Base-by-base conservation (phyloP, 202 grass and related monocot species). In the Musa balbisiana region DNA sequence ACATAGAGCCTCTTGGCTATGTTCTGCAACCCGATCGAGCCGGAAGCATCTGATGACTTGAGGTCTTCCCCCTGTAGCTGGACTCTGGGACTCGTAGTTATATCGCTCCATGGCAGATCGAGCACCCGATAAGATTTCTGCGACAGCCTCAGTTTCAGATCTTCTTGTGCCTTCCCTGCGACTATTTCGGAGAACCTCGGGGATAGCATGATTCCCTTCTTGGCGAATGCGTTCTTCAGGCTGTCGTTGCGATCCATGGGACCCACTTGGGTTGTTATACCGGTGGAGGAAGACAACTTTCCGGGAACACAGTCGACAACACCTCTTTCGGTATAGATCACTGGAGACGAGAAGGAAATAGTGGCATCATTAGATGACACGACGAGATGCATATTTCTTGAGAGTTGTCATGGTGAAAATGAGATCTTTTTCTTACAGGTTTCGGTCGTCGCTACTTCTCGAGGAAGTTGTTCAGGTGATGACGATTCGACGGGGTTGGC, bases 151-250 rank as follows among this genome's bases (percentile, higher is more conserved):
- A 71, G 81, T 74, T 93, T 91, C 62, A 98, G 82, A 62, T 93
- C 94, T 78, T 92, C 84, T 16, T 91, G 76, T 16, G 84, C 93
- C 80, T 79, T 89, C 27, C 86, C 85, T 68, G 85, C 86, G 64
- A 98, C 87, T 49, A 97, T 89, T 85, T 97, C 90, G 2, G 90
- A 91, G 67, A 82, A 87, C n/a, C 86, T 82, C 72, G 94, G 94
- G 43, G 94, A 98, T 55, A 84, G 80, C 70, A 98, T 64, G 10
- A 84, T 79, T 27, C 67, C 81, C 76, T 84, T 92, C 51, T 73
- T 51, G 20, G 79, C 50, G 13, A 91, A 77, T 49, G 69, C 80
- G 63, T 77, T 84, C 69, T 86, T 93, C 14, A 86, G 77, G 27
- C 79, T 89, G 50, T 29, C 73, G 51, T 78, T 85, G 74, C 83